Evolutionary conservation across 129 eudicot genomes (phyloP).

Genomic region (Centella asiatica): DNA sequence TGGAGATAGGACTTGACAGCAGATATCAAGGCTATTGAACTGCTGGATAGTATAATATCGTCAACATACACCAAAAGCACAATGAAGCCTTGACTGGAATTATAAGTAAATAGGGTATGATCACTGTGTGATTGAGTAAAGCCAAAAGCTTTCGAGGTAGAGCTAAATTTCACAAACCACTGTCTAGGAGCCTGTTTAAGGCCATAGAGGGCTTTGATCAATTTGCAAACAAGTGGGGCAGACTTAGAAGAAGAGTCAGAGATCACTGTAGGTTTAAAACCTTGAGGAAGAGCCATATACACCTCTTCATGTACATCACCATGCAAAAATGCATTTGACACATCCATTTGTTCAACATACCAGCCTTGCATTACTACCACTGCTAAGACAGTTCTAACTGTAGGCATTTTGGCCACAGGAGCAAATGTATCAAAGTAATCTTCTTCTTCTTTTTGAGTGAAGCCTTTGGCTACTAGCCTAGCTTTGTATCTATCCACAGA

Average conservation of each 20-base stretch:
- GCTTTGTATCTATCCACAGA: constrained; percentile 1
- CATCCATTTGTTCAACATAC: not conserved
- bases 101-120: not conserved
- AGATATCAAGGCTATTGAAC: not conserved
- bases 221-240: not conserved
- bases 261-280: not conserved
- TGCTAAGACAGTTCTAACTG: not conserved
- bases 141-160: not conserved
- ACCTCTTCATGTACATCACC: constrained; percentile 14
- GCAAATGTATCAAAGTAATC: not conserved
- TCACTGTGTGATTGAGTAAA: not conserved
- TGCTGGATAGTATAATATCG: not conserved
- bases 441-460: not conserved
- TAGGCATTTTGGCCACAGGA: constrained; percentile 1
- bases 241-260: not conserved
- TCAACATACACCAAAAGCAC: not conserved
- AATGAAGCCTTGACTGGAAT: not conserved
- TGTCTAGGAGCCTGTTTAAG: not conserved
- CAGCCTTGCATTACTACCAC: not conserved
- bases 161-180: not conserved
- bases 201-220: not conserved
- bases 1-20: not conserved
- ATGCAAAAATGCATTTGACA: constrained; percentile 9
- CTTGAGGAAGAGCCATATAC: constrained; percentile 2
- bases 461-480: constrained; percentile 11